A percentile compares a stretch with the other conserved stretches of the same genome.
Conservation (phyloP, 208 protist genomes). For the Porcisia deanei region DNA sequence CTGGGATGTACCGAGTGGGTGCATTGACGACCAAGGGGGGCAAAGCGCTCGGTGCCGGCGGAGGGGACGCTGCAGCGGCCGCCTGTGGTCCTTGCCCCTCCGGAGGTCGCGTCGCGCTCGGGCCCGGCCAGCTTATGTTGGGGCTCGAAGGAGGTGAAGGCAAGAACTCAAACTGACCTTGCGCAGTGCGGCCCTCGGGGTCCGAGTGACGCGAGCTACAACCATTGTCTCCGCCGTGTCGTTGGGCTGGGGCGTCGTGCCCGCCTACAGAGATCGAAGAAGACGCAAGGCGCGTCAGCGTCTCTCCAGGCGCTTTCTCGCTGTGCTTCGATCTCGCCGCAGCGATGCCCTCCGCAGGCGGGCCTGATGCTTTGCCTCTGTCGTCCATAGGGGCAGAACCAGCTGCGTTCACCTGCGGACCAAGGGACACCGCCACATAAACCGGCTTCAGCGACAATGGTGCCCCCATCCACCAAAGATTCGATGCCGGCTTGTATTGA, state of each 20-base stretch:
- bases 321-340: not conserved
- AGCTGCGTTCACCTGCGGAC: not conserved
- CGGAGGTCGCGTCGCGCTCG: not conserved
- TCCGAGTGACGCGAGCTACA: not conserved
- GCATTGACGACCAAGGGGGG: not conserved
- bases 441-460: slow-evolving; percentile 64
- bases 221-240: not conserved
- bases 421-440: slow-evolving; percentile 37
- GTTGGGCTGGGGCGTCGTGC: not conserved
- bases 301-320: not conserved
- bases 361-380: not conserved
- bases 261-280: slow-evolving; percentile 1
- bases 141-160: slow-evolving; percentile 14
- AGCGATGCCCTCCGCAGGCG: not conserved
- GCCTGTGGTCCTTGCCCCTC: not conserved
- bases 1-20: slow-evolving; percentile 8
- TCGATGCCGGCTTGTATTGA: slow-evolving; percentile 44
- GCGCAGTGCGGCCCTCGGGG: slow-evolving; percentile 19
- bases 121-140: not conserved
- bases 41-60: not conserved
- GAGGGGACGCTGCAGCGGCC: not conserved
- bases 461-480: slow-evolving; percentile 83
- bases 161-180: slow-evolving; percentile 27
- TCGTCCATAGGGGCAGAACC: not conserved
- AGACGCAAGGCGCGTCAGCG: not conserved